A percentile compares a stretch with the other conserved stretches of the same genome.
phyloP scores from a whole-genome alignment of 2,329 filamentous ascomycete genomes.

The Verticillium nubilum region DNA sequence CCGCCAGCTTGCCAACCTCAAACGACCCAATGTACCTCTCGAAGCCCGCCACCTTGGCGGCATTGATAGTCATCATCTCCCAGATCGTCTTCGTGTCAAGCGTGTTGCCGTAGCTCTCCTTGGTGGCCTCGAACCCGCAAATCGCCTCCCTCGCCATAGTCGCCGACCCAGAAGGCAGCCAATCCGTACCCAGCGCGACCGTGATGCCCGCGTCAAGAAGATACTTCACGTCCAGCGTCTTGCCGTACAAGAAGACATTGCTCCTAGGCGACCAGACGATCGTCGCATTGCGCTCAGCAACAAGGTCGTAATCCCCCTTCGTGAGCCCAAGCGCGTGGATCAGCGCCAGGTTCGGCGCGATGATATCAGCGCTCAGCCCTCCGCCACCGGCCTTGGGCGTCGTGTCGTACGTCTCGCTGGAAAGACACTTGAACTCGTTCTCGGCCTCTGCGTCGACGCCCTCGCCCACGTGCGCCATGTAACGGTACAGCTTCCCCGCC shows the following conservation, averaged over 20 bases:
- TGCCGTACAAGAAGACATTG: constrained; percentile 22
- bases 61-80: constrained; percentile 36
- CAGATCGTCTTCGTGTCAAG: constrained; percentile 17
- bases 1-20: constrained; percentile 33
- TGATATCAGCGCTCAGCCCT: constrained; percentile 18
- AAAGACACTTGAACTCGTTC: constrained; percentile 22
- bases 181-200: constrained; percentile 22
- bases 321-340: constrained; percentile 20
- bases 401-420: constrained; percentile 16
- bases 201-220: constrained; percentile 18
- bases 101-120: constrained; percentile 7
- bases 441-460: constrained; percentile 18
- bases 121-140: constrained; percentile 11
- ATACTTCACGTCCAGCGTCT: constrained; percentile 18
- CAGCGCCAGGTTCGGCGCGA: constrained; percentile 18
- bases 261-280: constrained; percentile 22
- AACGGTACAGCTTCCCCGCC: constrained; percentile 12
- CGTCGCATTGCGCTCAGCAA: constrained; percentile 19
- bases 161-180: constrained; percentile 20
- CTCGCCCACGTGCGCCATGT: constrained; percentile 20
- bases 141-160: constrained; percentile 20
- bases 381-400: constrained; percentile 12
- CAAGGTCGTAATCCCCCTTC: constrained; percentile 16
- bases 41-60: constrained; percentile 32
- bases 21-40: constrained; percentile 33